phyloP scores from a whole-genome alignment of 106 monocot species.

The Hemerocallis citrina region DNA sequence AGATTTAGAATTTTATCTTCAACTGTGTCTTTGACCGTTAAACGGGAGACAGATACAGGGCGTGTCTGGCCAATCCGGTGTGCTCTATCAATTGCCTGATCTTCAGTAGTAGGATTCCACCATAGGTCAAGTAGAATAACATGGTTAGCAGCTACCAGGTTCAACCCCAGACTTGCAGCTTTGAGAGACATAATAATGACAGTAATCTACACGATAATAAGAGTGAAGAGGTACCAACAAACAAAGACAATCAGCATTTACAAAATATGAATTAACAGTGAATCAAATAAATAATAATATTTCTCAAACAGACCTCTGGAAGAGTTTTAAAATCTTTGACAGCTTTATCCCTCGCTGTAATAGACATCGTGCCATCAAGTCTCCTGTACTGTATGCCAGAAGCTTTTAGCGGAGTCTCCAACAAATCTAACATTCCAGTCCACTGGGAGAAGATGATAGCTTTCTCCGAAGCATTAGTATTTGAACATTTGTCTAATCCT shows the following conservation, averaged over 20 bases:
- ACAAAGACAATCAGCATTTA: background rate
- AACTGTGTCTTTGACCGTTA: constrained; percentile 66
- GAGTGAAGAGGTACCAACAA: background rate
- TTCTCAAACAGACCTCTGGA: constrained; percentile 49
- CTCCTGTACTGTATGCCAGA: constrained; percentile 54
- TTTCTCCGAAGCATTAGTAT: constrained; percentile 34
- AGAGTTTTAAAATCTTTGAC: constrained; percentile 75
- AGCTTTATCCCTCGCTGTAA: constrained; percentile 70
- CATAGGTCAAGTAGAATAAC: constrained; percentile 76
- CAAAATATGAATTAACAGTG: background rate
- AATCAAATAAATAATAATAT: too few species aligned
- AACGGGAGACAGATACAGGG: constrained; percentile 79
- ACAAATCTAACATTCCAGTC: constrained; percentile 86
- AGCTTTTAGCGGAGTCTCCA: constrained; percentile 55
- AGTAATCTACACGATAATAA: constrained; percentile 35
- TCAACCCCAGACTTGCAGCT: constrained; percentile 89
- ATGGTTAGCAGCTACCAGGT: constrained; percentile 84
- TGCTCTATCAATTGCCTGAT: constrained; percentile 88
- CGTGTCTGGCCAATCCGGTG: constrained; percentile 87
- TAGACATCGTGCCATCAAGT: constrained; percentile 84
- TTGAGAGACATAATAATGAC: constrained; percentile 94
- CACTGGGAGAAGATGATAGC: constrained; percentile 90
- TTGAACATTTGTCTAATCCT: constrained; percentile 1
- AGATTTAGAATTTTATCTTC: constrained; percentile 79
- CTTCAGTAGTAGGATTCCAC: constrained; percentile 96